Evolutionary conservation across 345 rosid species (phyloP).

Genomic region (Cardamine resedifolia): DNA sequence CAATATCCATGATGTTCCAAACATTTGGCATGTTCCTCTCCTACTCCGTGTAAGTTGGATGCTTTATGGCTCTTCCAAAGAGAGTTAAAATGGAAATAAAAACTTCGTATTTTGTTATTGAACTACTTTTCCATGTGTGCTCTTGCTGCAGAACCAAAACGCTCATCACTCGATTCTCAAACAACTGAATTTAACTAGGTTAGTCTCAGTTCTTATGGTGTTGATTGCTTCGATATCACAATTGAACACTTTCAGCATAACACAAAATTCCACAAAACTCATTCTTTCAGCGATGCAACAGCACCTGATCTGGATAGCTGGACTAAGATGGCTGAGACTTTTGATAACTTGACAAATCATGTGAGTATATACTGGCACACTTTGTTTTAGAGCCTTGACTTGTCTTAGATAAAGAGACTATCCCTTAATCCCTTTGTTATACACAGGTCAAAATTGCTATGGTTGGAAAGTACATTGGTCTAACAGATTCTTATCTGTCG

Average conservation of each 20-base stretch:
- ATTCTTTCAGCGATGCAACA: slow-evolving; percentile 66
- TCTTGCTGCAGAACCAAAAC: slow-evolving; percentile 76
- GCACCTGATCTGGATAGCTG: slow-evolving; percentile 71
- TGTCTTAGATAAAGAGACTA: slow-evolving; percentile 26
- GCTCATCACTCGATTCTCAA: slow-evolving; percentile 78
- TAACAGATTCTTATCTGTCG: slow-evolving; percentile 91
- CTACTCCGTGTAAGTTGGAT: slow-evolving; percentile 66
- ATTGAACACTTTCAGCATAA: slow-evolving; percentile 24
- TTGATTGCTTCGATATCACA: slow-evolving; percentile 14
- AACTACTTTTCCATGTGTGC: slow-evolving; percentile 21
- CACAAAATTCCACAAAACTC: slow-evolving; percentile 24
- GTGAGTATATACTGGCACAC: slow-evolving; percentile 45
- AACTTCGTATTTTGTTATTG: neutral
- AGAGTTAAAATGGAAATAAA: neutral
- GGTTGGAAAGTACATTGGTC: slow-evolving; percentile 97
- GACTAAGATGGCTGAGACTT: slow-evolving; percentile 81
- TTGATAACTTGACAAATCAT: slow-evolving; percentile 53
- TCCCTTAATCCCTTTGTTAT: slow-evolving; percentile 20
- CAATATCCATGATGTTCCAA: slow-evolving; percentile 90
- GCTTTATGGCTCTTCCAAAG: slow-evolving; percentile 30
- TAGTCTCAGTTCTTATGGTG: slow-evolving; percentile 27
- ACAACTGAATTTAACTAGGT: slow-evolving; percentile 75
- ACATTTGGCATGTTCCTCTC: slow-evolving; percentile 96
- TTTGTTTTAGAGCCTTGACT: slow-evolving; percentile 22
- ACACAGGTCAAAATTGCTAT: slow-evolving; percentile 88